phyloP scores from a whole-genome alignment of 2,329 filamentous ascomycete species.

The Ascochyta fabae region DNA sequence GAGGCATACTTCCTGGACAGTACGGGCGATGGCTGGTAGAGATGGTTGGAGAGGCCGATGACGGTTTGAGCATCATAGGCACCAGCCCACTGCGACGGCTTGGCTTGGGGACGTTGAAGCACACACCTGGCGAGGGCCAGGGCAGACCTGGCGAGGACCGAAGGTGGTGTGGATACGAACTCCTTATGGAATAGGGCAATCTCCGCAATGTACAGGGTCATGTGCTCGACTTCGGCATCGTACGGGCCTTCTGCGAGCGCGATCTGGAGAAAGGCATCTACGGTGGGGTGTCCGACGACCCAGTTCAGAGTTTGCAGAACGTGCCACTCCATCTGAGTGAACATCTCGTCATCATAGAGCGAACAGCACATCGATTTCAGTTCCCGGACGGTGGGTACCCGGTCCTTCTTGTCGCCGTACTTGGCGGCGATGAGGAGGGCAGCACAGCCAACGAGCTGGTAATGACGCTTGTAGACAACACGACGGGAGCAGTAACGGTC shows the following conservation, averaged over 20 bases:
- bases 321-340: slow-evolving; percentile 99
- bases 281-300: slow-evolving; percentile 93
- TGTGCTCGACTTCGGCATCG: slow-evolving; percentile 89
- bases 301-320: slow-evolving; percentile 96
- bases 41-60: slow-evolving; percentile 67
- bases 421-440: slow-evolving; percentile 96
- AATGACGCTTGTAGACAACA: slow-evolving; percentile 98
- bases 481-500: slow-evolving; percentile 97
- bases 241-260: slow-evolving; percentile 77
- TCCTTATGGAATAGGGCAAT: slow-evolving; percentile 96
- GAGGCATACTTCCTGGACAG: slow-evolving; percentile 73
- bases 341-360: slow-evolving; percentile 98
- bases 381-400: slow-evolving; percentile 96
- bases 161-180: slow-evolving; percentile 91
- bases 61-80: slow-evolving; percentile 73
- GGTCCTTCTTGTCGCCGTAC: slow-evolving; percentile 98
- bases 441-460: slow-evolving; percentile 95
- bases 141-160: slow-evolving; percentile 86
- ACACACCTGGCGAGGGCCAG: slow-evolving; percentile 87
- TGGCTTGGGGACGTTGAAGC: slow-evolving; percentile 77
- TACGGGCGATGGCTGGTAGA: slow-evolving; percentile 71
- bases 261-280: slow-evolving; percentile 90
- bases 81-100: slow-evolving; percentile 77
- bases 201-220: slow-evolving; percentile 93
- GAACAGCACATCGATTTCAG: slow-evolving; percentile 99